These are phyloP conservation scores for Danielia oregonensis DNA, from an alignment of 805 yeast genomes.

Conservation along the genomic window DNA sequence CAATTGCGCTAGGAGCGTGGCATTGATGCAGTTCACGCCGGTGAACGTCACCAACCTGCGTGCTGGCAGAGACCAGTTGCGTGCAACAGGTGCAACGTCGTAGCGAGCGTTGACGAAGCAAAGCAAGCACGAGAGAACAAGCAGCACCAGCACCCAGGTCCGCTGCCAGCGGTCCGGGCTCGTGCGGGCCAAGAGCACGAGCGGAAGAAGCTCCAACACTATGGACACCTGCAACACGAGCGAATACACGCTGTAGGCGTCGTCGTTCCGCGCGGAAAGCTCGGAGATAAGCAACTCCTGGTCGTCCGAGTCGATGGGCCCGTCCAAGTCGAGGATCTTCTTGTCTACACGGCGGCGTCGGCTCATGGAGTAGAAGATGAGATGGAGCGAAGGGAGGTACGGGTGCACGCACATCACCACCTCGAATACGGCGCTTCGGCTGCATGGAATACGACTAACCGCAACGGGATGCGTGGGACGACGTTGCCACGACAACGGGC, in stretches of 20 bases:
- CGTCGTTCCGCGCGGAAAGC: slow-evolving; percentile 14
- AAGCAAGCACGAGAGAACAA: slow-evolving; percentile 6
- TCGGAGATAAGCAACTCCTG: slow-evolving; percentile 18
- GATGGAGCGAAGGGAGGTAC: background rate
- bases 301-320: slow-evolving; percentile 21
- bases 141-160: background rate
- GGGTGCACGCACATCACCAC: background rate
- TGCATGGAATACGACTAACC: background rate
- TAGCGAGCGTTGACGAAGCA: slow-evolving; percentile 10
- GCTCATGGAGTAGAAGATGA: slow-evolving; percentile 15
- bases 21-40: slow-evolving; percentile 9
- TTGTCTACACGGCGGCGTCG: slow-evolving; percentile 20
- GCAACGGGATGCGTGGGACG: too few relatives aligned
- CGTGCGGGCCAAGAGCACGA: slow-evolving; percentile 11
- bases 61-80: background rate
- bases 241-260: slow-evolving; percentile 6
- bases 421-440: background rate
- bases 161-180: background rate
- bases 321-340: slow-evolving; percentile 16
- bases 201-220: slow-evolving; percentile 15
- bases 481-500: too few relatives aligned
- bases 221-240: slow-evolving; percentile 9
- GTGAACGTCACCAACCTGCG: slow-evolving; percentile 3
- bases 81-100: slow-evolving; percentile 6
- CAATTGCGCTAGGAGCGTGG: slow-evolving; percentile 14